phyloP scores from a whole-genome alignment of 352 stramenopile species.

The Plasmopara viticola region DNA sequence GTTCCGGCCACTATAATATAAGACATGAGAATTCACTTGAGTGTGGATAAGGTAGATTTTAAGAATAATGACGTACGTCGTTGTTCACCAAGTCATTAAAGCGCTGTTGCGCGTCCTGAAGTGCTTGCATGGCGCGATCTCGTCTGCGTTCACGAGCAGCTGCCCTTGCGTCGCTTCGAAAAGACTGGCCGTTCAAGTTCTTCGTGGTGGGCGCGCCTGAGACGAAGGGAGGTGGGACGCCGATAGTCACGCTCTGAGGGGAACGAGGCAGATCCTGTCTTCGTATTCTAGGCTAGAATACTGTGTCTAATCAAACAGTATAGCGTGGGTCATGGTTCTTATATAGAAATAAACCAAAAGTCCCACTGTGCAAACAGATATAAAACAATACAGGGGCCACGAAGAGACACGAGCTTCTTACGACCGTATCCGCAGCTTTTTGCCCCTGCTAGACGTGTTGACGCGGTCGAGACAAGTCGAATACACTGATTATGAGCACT shows the following conservation, averaged over 20 bases:
- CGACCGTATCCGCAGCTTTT: too few relatives aligned
- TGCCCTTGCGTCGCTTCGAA: conserved; percentile 13
- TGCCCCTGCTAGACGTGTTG: conserved; percentile 1
- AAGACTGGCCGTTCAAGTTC: conserved; percentile 11
- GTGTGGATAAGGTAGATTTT: background rate
- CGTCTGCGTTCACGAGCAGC: conserved; percentile 39
- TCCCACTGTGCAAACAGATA: too few relatives aligned
- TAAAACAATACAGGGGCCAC: too few relatives aligned
- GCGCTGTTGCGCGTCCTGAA: conserved; percentile 72
- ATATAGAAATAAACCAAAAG: too few relatives aligned
- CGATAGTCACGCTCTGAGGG: too few relatives aligned
- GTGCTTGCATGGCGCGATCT: conserved; percentile 57
- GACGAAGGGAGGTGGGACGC: background rate
- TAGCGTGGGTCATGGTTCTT: too few relatives aligned
- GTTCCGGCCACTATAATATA: conserved; percentile 40
- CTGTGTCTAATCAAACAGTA: too few relatives aligned
- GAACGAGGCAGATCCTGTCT: too few relatives aligned
- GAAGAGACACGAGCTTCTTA: too few relatives aligned
- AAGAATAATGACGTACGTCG: conserved; percentile 34
- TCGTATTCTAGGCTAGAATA: too few relatives aligned
- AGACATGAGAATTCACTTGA: background rate
- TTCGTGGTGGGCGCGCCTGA: conserved; percentile 22
- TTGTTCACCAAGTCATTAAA: conserved; percentile 75
- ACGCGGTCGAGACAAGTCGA: conserved; percentile 16
- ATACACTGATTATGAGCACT: conserved; percentile 32